Percentiles rank a stretch among this genome's conserved stretches.
Evolutionary conservation across 2,329 filamentous ascomycete species (phyloP).

Genomic region (Aspergillus glaucus): DNA sequence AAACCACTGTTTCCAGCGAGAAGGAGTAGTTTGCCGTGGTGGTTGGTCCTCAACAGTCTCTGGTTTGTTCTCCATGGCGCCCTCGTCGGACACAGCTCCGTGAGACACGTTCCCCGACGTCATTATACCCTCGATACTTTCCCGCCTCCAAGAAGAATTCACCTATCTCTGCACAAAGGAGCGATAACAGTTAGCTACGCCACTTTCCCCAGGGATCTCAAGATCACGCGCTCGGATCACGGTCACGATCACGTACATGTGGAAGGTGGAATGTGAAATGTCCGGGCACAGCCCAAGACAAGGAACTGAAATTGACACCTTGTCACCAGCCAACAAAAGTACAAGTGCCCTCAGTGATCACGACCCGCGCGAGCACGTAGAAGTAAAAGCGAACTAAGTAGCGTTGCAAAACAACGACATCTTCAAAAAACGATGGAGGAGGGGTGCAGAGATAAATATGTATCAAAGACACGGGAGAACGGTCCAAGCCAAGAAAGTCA

Average conservation of each 20-base stretch:
- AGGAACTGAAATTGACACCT: too few species aligned
- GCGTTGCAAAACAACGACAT: too few species aligned
- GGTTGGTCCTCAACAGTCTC: too few species aligned
- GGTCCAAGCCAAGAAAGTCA: too few species aligned
- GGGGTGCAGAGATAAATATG: too few species aligned
- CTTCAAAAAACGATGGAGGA: too few species aligned
- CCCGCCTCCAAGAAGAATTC: not conserved
- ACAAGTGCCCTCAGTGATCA: too few species aligned
- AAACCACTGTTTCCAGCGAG: constrained; percentile 18
- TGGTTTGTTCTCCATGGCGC: not conserved
- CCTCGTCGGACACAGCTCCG: not conserved
- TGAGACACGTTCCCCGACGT: not conserved
- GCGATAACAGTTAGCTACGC: not conserved
- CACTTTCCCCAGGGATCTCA: not conserved
- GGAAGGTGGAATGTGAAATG: not conserved
- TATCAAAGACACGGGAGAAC: too few species aligned
- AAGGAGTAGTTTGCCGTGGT: not conserved
- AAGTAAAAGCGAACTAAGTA: too few species aligned
- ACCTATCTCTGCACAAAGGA: not conserved
- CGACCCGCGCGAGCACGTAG: too few species aligned
- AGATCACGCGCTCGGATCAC: not conserved
- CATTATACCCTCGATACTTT: not conserved
- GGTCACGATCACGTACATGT: not conserved
- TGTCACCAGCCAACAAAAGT: too few species aligned
- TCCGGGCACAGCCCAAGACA: too few species aligned